phyloP scores from a whole-genome alignment of 129 eudicot genomes.

The Flaveria robusta region DNA sequence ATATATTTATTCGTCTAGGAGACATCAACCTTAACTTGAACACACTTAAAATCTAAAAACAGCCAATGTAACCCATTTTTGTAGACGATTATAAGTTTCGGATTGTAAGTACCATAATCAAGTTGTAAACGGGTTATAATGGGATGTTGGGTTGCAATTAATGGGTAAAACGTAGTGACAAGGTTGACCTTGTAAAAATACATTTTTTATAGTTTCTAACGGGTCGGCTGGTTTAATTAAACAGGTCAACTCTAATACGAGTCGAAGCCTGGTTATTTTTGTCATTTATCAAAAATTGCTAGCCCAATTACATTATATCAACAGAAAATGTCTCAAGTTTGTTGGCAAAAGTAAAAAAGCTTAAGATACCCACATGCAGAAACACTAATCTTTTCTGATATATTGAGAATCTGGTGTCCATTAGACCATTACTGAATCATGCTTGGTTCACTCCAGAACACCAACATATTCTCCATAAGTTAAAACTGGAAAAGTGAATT shows the following conservation, averaged over 20 bases:
- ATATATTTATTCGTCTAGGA: neutral
- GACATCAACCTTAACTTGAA: neutral
- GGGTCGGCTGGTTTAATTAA: too few relatives aligned
- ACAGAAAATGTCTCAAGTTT: constrained; percentile 10
- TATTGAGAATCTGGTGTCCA: neutral
- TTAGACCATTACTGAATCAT: too few relatives aligned
- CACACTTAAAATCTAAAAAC: neutral
- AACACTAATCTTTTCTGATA: neutral
- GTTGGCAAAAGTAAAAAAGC: neutral
- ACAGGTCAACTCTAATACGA: neutral
- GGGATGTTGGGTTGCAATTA: neutral
- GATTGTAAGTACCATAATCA: too few relatives aligned
- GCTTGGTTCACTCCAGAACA: too few relatives aligned
- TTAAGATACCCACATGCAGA: neutral
- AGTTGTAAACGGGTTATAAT: too few relatives aligned
- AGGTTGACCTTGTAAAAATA: neutral
- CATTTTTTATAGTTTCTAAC: too few relatives aligned
- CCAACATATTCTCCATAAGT: too few relatives aligned
- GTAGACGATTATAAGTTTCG: neutral
- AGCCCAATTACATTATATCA: neutral
- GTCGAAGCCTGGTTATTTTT: neutral
- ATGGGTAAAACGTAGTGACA: neutral
- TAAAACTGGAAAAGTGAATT: too few relatives aligned
- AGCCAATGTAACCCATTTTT: neutral
- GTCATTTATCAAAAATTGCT: neutral